Evolutionary conservation across 148 eudicot genomes (phyloP), one percentile per base, ranked within the genome.

Genomic region (Chenopodium suecicum): DNA sequence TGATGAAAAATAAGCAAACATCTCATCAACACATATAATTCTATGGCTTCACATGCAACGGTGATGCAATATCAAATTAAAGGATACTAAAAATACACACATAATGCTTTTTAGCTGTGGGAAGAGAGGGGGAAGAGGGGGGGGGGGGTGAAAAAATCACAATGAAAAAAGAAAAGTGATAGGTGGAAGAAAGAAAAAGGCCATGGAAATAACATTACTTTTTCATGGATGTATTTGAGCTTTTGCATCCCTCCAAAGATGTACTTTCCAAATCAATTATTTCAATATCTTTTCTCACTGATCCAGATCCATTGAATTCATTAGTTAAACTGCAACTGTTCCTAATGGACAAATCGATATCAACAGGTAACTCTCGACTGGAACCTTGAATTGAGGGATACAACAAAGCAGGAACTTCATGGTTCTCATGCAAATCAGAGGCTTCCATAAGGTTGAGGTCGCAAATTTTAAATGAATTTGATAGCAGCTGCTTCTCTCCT

Each of bases 251-350:
- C 64, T 86, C 92, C 65, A 86, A 47, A 56, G 92, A 85, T 81
- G 87, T 90, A 77, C 89, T 85, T 83, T 94, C 99, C 87, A 97
- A 88, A 90, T 97, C 97, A 80, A 97, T 97, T 84, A 94, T 87
- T 86, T 97, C 98, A 77, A 94, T 83, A 69, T 83, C 92, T 85
- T 90, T 92, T 68, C 88, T 90, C 47, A 80, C 84, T 60, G 88
- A 70, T 68, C 90, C 91, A 84, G 81, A 75, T 79, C 83, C 87
- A 80, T 81, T 84, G 83, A 85, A 90, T 58, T 74, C 81, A 72
- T 83, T 83, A 62, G 86, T 50, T 60, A 86, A 66, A 77, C 44
- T 87, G 79, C 81, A 54, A 80, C 82, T 90, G 80, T 83, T 92
- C 83, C 86, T 90, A 84, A 91, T 94, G 58, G 97, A 88, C 85